These are phyloP conservation scores for Ustilago xerochloae DNA, from an alignment of 1,284 basidiomycete genomes.

Conservation along the genomic window DNA sequence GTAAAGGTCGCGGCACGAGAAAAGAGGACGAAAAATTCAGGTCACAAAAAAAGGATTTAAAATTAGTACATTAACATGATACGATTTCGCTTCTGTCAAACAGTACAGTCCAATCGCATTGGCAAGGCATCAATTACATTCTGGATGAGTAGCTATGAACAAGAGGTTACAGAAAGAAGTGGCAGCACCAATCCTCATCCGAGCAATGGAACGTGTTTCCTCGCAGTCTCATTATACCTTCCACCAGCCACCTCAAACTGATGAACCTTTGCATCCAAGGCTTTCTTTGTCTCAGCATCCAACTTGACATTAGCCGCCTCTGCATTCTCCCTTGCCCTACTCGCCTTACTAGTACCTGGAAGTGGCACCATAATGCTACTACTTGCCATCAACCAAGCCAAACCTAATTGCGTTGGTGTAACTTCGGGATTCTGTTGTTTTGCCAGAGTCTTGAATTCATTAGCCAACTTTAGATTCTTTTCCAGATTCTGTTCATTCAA, in stretches of 20 bases:
- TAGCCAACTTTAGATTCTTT: constrained; percentile 73
- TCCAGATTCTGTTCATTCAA: constrained; percentile 73
- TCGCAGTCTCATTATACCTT: constrained; percentile 29
- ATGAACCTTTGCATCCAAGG: constrained; percentile 47
- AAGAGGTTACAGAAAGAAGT: not conserved
- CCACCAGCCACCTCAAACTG: constrained; percentile 34
- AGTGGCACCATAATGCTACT: constrained; percentile 72
- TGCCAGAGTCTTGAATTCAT: constrained; percentile 68
- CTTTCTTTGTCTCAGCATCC: constrained; percentile 46
- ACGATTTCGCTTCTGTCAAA: too few species aligned
- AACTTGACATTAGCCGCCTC: constrained; percentile 57
- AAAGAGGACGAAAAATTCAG: not conserved
- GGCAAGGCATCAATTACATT: too few species aligned
- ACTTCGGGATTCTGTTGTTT: constrained; percentile 54
- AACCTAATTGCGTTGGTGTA: constrained; percentile 73
- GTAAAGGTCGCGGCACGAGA: not conserved
- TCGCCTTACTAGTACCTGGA: constrained; percentile 70
- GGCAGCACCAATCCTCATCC: constrained; percentile 6
- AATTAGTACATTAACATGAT: not conserved
- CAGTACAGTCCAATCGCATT: too few species aligned
- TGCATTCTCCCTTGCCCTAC: constrained; percentile 63
- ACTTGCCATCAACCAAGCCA: constrained; percentile 74
- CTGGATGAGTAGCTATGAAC: too few species aligned
- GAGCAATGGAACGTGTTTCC: constrained; percentile 23
- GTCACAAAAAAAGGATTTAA: constrained; percentile 2